These are phyloP conservation scores for Candida sphagnicola DNA, from an alignment of 805 yeast genomes.

Conservation along the genomic window DNA sequence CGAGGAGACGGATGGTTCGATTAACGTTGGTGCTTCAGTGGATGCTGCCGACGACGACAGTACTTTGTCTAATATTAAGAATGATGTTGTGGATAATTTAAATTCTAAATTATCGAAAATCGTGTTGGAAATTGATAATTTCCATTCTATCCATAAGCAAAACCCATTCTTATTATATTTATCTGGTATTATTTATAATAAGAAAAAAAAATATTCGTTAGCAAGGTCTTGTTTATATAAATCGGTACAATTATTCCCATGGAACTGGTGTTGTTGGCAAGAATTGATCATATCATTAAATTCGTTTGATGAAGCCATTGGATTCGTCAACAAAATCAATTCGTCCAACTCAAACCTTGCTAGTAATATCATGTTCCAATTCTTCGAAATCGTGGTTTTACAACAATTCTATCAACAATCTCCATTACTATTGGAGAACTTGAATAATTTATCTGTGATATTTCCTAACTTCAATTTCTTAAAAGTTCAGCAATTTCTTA, in stretches of 20 bases:
- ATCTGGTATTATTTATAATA: conserved; percentile 62
- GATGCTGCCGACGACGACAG: conserved; percentile 14
- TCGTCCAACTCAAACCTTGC: conserved; percentile 29
- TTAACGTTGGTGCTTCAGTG: conserved; percentile 32
- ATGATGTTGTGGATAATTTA: conserved; percentile 9
- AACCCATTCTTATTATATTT: conserved; percentile 65
- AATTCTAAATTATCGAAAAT: conserved; percentile 30
- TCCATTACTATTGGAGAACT: conserved; percentile 44
- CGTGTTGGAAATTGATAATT: conserved; percentile 37
- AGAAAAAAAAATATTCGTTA: conserved; percentile 52
- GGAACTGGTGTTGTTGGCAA: conserved; percentile 92
- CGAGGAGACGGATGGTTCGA: conserved; percentile 67
- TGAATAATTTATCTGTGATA: conserved; percentile 44
- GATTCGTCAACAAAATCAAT: conserved; percentile 34
- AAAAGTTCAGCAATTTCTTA: conserved; percentile 76
- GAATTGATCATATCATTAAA: conserved; percentile 65
- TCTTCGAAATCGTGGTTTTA: conserved; percentile 62
- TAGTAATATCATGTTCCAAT: conserved; percentile 32
- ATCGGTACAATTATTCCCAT: conserved; percentile 68
- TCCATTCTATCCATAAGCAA: conserved; percentile 29
- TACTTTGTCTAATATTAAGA: conserved; percentile 14
- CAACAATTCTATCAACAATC: conserved; percentile 80
- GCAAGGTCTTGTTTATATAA: conserved; percentile 62
- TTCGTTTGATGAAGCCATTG: conserved; percentile 56
- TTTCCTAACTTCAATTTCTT: conserved; percentile 76